Evolutionary conservation across 2,329 filamentous ascomycete genomes (phyloP).

Genomic region (Pseudogymnoascus sp.): DNA sequence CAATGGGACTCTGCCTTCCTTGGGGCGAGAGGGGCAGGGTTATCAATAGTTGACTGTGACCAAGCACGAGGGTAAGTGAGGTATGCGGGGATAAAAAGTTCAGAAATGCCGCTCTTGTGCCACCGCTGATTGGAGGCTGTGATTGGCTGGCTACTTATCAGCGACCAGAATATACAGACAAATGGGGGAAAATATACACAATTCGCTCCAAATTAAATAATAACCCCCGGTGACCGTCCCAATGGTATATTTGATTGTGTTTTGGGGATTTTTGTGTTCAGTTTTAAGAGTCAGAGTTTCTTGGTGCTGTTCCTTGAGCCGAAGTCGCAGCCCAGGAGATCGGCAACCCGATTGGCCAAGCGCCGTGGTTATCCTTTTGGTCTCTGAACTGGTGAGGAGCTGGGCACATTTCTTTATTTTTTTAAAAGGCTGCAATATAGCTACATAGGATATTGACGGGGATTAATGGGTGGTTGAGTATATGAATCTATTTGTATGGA

Average conservation of each 20-base stretch:
- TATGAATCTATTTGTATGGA: not conserved
- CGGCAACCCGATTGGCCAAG: conserved; percentile 4
- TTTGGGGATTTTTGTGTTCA: not conserved
- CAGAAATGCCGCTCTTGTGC: conserved; percentile 7
- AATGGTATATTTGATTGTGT: not conserved
- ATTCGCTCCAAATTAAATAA: not conserved
- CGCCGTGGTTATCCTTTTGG: not conserved
- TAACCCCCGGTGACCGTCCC: not conserved
- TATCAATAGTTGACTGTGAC: conserved; percentile 7
- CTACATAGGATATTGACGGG: not conserved
- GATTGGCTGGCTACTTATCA: not conserved
- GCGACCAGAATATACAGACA: not conserved
- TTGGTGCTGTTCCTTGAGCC: not conserved
- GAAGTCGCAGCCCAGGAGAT: conserved; percentile 6
- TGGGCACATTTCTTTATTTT: not conserved
- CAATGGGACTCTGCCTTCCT: conserved; percentile 9
- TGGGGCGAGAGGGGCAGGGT: not conserved
- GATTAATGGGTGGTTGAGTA: not conserved
- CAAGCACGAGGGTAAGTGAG: not conserved
- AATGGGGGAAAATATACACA: not conserved
- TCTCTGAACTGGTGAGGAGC: not conserved
- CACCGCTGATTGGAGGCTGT: not conserved
- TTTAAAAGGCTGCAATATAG: not conserved
- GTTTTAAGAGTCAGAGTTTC: not conserved
- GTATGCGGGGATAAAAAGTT: conserved; percentile 10